phyloP scores from a whole-genome alignment of 768 basidiomycete species.

The Leccinum disarticulatum region DNA sequence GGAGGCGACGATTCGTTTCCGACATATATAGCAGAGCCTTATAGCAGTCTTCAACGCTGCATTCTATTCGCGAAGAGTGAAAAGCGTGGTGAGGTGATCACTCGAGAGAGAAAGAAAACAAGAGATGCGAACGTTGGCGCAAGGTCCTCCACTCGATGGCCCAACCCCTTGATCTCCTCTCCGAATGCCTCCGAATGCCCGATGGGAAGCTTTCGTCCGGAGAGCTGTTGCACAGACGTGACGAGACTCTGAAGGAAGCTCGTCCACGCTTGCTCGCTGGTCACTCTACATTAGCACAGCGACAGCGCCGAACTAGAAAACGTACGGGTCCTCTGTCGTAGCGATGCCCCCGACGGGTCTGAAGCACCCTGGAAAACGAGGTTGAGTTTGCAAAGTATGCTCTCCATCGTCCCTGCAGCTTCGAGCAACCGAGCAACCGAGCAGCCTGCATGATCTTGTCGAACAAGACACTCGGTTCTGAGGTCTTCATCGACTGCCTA shows the following conservation, averaged over 20 bases:
- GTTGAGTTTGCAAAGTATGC: conserved; percentile 56
- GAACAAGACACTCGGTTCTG: conserved; percentile 55
- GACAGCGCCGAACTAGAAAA: not conserved
- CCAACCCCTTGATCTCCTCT: conserved; percentile 61
- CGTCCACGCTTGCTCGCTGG: conserved; percentile 66
- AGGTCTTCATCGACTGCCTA: conserved; percentile 26
- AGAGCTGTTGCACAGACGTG: conserved; percentile 61
- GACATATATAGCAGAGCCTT: conserved; percentile 18
- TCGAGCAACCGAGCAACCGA: conserved; percentile 47
- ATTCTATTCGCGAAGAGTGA: conserved; percentile 6
- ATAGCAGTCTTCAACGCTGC: not conserved
- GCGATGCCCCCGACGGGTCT: conserved; percentile 61
- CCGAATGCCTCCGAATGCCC: conserved; percentile 44
- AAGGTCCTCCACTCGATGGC: conserved; percentile 59
- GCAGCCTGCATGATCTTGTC: conserved; percentile 52
- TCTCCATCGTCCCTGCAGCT: conserved; percentile 42
- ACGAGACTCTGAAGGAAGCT: conserved; percentile 60
- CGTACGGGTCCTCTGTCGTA: conserved; percentile 64
- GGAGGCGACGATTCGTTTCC: conserved; percentile 8
- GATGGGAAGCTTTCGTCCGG: conserved; percentile 61
- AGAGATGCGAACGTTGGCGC: conserved; percentile 50
- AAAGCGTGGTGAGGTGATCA: not conserved
- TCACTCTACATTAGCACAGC: conserved; percentile 17
- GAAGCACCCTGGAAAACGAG: conserved; percentile 57
- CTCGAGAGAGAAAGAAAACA: not conserved